Conservation (phyloP, 1,284 basidiomycete species). For the Rhodofomes roseus region DNA sequence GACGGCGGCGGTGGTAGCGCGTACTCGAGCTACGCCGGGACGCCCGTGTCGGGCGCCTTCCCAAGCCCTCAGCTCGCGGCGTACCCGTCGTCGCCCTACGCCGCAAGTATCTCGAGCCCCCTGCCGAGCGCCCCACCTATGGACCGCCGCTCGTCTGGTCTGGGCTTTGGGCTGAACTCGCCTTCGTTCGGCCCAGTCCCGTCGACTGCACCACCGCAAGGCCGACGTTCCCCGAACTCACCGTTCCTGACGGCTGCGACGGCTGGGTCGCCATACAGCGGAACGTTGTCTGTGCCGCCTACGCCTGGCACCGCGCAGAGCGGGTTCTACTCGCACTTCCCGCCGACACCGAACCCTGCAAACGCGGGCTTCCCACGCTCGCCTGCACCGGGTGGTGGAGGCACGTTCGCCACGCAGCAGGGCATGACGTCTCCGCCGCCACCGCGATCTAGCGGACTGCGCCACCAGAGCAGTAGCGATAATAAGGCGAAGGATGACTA, state of each 20-base stretch:
- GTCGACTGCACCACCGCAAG: constrained; percentile 11
- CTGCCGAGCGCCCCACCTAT: constrained; percentile 27
- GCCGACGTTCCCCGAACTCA: constrained; percentile 3
- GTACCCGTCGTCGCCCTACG: constrained; percentile 25
- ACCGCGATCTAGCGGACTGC: constrained; percentile 18
- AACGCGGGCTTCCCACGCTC: constrained; percentile 24
- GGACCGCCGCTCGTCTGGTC: constrained; percentile 21
- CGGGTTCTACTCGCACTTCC: constrained; percentile 32
- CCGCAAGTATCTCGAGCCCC: constrained; percentile 10
- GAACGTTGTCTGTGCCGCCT: constrained; percentile 18
- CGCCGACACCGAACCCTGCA: constrained; percentile 35
- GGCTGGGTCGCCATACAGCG: constrained; percentile 23
- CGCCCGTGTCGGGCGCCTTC: constrained; percentile 33
- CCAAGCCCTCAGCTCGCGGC: constrained; percentile 26
- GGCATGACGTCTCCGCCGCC: constrained; percentile 28
- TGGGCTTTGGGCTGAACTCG: constrained; percentile 31
- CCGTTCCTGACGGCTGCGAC: constrained; percentile 23
- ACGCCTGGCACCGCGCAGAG: constrained; percentile 19
- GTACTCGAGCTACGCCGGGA: constrained; percentile 35
- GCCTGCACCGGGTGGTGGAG: constrained; percentile 18
- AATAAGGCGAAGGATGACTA: constrained; percentile 40
- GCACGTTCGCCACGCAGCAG: constrained; percentile 24
- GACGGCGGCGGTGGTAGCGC: constrained; percentile 40
- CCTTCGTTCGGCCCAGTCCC: constrained; percentile 24
- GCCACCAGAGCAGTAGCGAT: constrained; percentile 15